Evolutionary conservation across 2,329 filamentous ascomycete genomes (phyloP).

Genomic region (Aspergillus alliaceus): DNA sequence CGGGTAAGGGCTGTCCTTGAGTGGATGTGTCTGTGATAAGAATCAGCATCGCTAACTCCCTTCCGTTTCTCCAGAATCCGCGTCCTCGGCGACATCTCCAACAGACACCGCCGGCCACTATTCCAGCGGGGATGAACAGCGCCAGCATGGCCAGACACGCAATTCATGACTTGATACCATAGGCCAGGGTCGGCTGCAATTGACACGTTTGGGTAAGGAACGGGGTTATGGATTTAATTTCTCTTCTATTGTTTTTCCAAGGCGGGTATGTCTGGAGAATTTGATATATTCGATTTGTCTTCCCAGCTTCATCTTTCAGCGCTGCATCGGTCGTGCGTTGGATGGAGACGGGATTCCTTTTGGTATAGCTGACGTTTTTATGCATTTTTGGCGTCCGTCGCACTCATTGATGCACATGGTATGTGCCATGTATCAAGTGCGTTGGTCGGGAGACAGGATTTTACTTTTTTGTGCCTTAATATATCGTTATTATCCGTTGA

Average conservation of each 20-base stretch:
- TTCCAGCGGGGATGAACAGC: constrained; percentile 27
- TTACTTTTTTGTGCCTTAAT: constrained; percentile 11
- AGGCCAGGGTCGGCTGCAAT: constrained; percentile 10
- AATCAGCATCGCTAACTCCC: constrained; percentile 10
- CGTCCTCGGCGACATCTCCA: constrained; percentile 20
- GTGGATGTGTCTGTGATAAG: neutral
- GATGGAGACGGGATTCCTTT: constrained; percentile 10
- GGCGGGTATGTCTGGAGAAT: constrained; percentile 17
- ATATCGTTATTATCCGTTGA: constrained; percentile 15
- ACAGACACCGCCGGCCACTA: constrained; percentile 22
- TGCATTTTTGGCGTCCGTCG: constrained; percentile 10
- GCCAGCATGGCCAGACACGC: constrained; percentile 13
- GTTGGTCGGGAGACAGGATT: constrained; percentile 6
- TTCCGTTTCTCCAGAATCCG: constrained; percentile 11
- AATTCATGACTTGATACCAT: constrained; percentile 16
- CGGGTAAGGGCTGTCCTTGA: constrained; percentile 16
- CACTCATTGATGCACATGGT: constrained; percentile 8
- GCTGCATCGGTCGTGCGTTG: constrained; percentile 6
- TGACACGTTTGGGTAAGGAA: constrained; percentile 16
- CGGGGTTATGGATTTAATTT: constrained; percentile 15
- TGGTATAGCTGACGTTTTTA: constrained; percentile 5
- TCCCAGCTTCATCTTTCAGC: constrained; percentile 10
- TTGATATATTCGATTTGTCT: constrained; percentile 16
- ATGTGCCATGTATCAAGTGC: constrained; percentile 9
- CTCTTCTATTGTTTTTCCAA: constrained; percentile 12